Conservation (phyloP, 1,284 basidiomycete genomes). For the Binderoboletus segoi region DNA sequence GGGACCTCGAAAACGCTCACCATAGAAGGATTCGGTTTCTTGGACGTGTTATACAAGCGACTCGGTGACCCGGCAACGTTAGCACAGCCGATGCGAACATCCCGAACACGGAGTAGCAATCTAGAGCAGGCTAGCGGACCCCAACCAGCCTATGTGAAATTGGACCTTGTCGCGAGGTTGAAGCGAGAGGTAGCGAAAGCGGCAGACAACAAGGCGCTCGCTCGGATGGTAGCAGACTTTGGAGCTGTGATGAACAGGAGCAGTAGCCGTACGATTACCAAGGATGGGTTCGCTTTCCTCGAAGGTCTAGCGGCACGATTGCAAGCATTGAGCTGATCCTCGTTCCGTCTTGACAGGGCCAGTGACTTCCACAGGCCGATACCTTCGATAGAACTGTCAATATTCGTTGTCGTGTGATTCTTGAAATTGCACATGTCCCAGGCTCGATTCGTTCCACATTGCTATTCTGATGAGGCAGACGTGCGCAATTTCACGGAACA, state of each 20-base stretch:
- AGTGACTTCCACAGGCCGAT: background rate
- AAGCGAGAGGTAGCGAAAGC: slow-evolving; percentile 54
- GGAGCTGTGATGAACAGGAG: slow-evolving; percentile 64
- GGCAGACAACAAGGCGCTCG: slow-evolving; percentile 55
- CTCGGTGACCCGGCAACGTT: slow-evolving; percentile 65
- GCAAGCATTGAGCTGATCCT: slow-evolving; percentile 30
- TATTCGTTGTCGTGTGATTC: slow-evolving; percentile 2
- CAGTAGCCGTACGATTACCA: slow-evolving; percentile 67
- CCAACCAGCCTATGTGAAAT: slow-evolving; percentile 53
- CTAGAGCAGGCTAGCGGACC: slow-evolving; percentile 36
- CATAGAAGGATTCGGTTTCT: slow-evolving; percentile 67
- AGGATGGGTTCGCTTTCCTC: slow-evolving; percentile 74
- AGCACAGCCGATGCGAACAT: slow-evolving; percentile 52
- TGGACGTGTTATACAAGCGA: slow-evolving; percentile 69
- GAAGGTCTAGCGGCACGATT: slow-evolving; percentile 58
- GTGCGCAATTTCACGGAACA: too few species aligned
- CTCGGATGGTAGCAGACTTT: slow-evolving; percentile 66
- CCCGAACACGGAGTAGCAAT: slow-evolving; percentile 43
- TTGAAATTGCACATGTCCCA: background rate
- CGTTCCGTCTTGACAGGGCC: background rate
- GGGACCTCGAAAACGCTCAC: slow-evolving; percentile 68
- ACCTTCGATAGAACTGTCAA: background rate
- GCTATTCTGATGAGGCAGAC: background rate
- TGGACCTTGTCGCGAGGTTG: slow-evolving; percentile 58
- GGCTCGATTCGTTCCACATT: background rate